These are phyloP conservation scores for Venturiaceae sp. DNA, from an alignment of 2,329 filamentous ascomycete species.

Conservation along the genomic window DNA sequence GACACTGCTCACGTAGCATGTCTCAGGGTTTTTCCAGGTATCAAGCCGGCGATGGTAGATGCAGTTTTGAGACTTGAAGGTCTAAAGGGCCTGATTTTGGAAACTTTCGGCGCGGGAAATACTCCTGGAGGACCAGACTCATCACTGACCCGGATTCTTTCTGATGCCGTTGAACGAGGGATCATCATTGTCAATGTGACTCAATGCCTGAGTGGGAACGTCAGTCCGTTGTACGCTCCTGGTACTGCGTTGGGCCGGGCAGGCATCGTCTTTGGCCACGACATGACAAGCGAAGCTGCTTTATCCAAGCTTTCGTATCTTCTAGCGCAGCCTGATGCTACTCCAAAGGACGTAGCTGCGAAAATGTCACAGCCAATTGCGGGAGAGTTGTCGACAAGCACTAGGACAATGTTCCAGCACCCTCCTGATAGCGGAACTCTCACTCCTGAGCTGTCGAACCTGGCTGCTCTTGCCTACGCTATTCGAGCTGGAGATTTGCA, in stretches of 20 bases:
- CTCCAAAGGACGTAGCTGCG: constrained; percentile 54
- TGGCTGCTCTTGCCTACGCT: constrained; percentile 71
- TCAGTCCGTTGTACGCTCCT: constrained; percentile 31
- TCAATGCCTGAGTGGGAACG: constrained; percentile 57
- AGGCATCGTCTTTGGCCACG: constrained; percentile 81
- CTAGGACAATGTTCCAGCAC: constrained; percentile 65
- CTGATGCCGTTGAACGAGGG: constrained; percentile 66
- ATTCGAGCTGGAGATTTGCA: constrained; percentile 62
- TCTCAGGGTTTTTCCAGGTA: constrained; percentile 82
- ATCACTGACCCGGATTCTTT: constrained; percentile 67
- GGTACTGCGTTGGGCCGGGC: constrained; percentile 63
- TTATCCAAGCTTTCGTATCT: constrained; percentile 86
- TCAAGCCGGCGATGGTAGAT: constrained; percentile 88
- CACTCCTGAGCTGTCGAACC: constrained; percentile 50
- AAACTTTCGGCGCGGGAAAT: constrained; percentile 91
- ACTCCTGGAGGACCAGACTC: constrained; percentile 75
- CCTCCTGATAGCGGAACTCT: constrained; percentile 40
- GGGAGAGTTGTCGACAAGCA: constrained; percentile 75
- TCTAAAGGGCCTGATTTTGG: constrained; percentile 72
- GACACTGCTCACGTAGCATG: constrained; percentile 86
- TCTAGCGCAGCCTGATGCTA: constrained; percentile 57
- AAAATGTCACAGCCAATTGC: constrained; percentile 67
- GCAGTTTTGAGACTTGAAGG: constrained; percentile 69
- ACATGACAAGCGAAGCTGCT: constrained; percentile 83
- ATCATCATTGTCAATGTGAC: constrained; percentile 86